Evolutionary conservation across 352 stramenopile species (phyloP), one percentile per base, ranked within the genome.

Genomic region (Globisporangium perplexum): DNA sequence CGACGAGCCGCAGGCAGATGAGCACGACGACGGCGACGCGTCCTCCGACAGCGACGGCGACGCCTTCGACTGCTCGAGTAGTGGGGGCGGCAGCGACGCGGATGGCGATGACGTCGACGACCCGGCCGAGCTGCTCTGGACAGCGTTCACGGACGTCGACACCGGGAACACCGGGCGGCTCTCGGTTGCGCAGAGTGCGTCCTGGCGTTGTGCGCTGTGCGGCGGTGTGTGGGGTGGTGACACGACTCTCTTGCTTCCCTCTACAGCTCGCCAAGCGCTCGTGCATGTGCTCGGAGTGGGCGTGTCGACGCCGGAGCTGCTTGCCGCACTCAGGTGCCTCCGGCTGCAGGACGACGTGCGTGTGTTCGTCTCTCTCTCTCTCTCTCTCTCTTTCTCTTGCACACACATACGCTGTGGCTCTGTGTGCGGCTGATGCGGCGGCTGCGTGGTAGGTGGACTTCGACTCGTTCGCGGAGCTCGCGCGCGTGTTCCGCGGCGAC

Each of bases 61-160:
- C 50, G 75, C 83, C 5, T 69, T 85, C 24, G 72, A 68, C 4
- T 61, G 77, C 24, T 86, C 68, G 12, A 81, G 86, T 20, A 81
- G 86, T 20, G 59, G 65, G 31, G 77, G 66, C 26, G 77, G 81
- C 47, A 71, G 74, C 44, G 68, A 70, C 18, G 62, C 42, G 15
- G 45, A 63, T 23, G 53, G 62, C 18, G 63, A 62, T 52, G 71
- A 84, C 7, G 65, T 85, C 10, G 82, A 93, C 54, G 74, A 90
- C 30, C 73, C 69, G 0, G 74, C 82, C 48, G 67, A 83, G 50
- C 63, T 90, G 22, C 62, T 89, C 20, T 86, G 81, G 77, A 77
- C 66, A 0, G 71, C 77, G 3, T 93, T 90, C 54, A 71, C 62
- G 6, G 62, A 81, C 20, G 76, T 68, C 1, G 79, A 89, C 22